Evolutionary conservation across 129 eudicot genomes (phyloP).

Genomic region (Lonicera japonica): DNA sequence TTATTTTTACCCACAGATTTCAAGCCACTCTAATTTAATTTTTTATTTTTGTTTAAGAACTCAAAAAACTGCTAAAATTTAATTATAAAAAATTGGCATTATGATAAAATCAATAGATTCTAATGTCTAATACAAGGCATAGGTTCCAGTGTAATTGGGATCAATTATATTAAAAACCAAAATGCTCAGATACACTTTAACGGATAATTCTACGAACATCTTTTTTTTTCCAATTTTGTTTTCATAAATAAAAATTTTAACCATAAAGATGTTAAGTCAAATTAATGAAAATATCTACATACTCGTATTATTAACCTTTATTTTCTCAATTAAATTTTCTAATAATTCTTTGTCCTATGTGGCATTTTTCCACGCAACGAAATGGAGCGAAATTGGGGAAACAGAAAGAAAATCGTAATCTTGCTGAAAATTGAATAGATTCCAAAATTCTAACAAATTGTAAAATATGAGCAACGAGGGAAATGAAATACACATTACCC

Average conservation of each 20-base stretch:
- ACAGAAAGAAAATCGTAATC: not conserved
- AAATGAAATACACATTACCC: constrained; percentile 15
- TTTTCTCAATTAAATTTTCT: not conserved
- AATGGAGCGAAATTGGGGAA: not conserved
- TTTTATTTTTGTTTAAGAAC: too few relatives aligned
- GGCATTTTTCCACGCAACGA: not conserved
- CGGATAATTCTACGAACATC: not conserved
- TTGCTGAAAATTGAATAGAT: too few relatives aligned
- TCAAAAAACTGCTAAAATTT: too few relatives aligned
- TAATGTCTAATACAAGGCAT: not conserved
- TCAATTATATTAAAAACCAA: not conserved
- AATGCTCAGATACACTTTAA: not conserved
- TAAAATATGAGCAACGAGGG: not conserved
- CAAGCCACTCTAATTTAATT: not conserved
- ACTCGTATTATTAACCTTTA: too few relatives aligned
- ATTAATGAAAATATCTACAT: not conserved
- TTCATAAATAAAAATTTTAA: not conserved
- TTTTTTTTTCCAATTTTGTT: not conserved
- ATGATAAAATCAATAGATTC: not conserved
- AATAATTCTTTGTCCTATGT: too few relatives aligned
- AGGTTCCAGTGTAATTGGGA: not conserved
- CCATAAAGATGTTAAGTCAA: not conserved
- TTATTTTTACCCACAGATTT: not conserved
- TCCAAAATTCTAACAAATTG: not conserved
- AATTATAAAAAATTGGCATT: too few relatives aligned